Conservation (phyloP, 495 filamentous ascomycete genomes). For the Chaetomium tenue region DNA sequence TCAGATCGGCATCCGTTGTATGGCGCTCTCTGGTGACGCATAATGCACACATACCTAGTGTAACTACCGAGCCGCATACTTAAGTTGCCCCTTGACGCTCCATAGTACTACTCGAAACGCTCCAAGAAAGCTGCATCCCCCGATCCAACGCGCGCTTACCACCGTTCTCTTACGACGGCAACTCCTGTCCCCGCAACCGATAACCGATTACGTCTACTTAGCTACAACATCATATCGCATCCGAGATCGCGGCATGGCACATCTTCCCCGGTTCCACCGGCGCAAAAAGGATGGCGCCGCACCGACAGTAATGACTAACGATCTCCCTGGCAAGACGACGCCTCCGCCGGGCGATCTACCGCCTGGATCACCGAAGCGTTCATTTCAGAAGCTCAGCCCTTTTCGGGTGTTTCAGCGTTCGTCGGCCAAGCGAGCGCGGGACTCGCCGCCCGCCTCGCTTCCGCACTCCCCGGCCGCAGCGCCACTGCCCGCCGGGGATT, state of each 20-base stretch:
- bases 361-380: constrained; percentile 22
- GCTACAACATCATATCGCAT: not conserved
- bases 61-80: not conserved
- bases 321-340: constrained; percentile 27
- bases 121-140: not conserved
- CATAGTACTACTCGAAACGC: not conserved
- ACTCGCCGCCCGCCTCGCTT: constrained; percentile 39
- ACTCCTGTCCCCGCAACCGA: not conserved
- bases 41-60: not conserved
- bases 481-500: constrained; percentile 25
- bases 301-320: constrained; percentile 28
- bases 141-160: not conserved
- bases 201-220: not conserved
- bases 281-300: constrained; percentile 30
- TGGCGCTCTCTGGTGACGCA: not conserved
- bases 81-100: not conserved
- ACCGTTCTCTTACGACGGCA: not conserved
- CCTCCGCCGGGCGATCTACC: constrained; percentile 27
- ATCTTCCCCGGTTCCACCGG: constrained; percentile 28
- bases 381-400: constrained; percentile 33
- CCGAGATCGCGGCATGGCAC: constrained; percentile 18
- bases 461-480: constrained; percentile 33
- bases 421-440: constrained; percentile 44
- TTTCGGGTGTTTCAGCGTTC: constrained; percentile 37
- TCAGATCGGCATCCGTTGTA: not conserved